Conservation (phyloP, 108 stramenopile species). For the Cyclotella kingstonii region DNA sequence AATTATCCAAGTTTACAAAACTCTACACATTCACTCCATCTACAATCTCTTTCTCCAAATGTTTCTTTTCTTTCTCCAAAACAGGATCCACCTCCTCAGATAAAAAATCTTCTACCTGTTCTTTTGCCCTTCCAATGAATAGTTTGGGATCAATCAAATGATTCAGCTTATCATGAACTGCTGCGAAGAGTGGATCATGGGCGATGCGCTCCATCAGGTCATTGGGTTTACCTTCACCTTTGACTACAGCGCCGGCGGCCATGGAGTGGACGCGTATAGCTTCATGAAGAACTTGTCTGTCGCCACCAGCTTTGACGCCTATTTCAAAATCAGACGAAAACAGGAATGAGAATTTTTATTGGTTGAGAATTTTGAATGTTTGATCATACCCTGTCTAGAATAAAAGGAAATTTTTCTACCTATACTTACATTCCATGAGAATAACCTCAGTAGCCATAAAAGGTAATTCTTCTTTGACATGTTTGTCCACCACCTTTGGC, state of each 20-base stretch:
- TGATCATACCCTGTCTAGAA: not conserved
- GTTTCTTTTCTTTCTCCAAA: constrained; percentile 69
- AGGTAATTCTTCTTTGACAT: constrained; percentile 97
- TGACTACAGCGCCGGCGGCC: constrained; percentile 97
- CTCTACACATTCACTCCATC: constrained; percentile 94
- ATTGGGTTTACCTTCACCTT: constrained; percentile 97
- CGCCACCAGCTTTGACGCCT: constrained; percentile 97
- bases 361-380: not conserved
- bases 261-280: constrained; percentile 97
- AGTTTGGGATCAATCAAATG: constrained; percentile 88
- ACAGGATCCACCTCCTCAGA: constrained; percentile 87
- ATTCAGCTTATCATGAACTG: constrained; percentile 89
- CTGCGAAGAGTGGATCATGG: constrained; percentile 80
- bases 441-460: constrained; percentile 99
- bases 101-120: constrained; percentile 96
- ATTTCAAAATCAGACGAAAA: too few species aligned
- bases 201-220: constrained; percentile 95
- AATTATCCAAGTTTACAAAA: too few species aligned
- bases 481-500: constrained; percentile 92
- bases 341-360: constrained; percentile 3
- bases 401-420: not conserved
- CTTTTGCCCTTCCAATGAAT: constrained; percentile 93
- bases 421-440: constrained; percentile 94
- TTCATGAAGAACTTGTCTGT: constrained; percentile 97
- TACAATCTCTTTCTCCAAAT: constrained; percentile 71